These are phyloP conservation scores for Aquilaria agallochum DNA, from an alignment of 441 rosid genomes.

Conservation along the genomic window DNA sequence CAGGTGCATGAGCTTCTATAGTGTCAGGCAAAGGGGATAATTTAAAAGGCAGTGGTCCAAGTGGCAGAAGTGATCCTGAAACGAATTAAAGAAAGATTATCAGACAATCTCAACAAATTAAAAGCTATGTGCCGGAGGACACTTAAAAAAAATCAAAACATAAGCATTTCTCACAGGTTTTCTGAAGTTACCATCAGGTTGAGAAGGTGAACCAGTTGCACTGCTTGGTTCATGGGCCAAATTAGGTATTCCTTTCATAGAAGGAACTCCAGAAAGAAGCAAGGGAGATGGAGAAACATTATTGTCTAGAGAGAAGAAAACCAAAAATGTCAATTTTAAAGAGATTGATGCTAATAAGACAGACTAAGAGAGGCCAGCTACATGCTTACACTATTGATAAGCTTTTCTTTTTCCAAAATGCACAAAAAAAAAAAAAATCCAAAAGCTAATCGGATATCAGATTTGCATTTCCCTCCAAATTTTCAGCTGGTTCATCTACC, in stretches of 20 bases:
- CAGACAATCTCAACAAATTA: constrained; percentile 6
- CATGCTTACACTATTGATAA: too few relatives aligned
- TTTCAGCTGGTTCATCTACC: too few relatives aligned
- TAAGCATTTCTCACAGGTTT: constrained; percentile 9
- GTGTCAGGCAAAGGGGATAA: neutral
- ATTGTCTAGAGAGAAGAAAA: constrained; percentile 21
- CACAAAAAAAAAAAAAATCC: too few relatives aligned
- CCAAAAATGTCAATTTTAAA: constrained; percentile 6
- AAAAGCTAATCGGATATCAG: too few relatives aligned
- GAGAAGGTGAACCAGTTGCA: constrained; percentile 28
- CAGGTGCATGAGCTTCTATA: constrained; percentile 3
- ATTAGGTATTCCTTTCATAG: constrained; percentile 26
- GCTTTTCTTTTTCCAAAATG: too few relatives aligned
- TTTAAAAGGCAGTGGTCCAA: constrained; percentile 20
- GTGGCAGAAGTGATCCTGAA: constrained; percentile 39
- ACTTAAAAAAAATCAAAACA: neutral
- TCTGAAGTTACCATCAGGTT: constrained; percentile 35
- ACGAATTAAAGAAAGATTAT: constrained; percentile 16
- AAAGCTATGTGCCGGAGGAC: too few relatives aligned
- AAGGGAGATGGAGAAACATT: constrained; percentile 31
- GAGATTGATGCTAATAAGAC: neutral
- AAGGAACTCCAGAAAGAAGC: constrained; percentile 22
- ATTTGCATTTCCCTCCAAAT: too few relatives aligned
- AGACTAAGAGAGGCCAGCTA: too few relatives aligned
- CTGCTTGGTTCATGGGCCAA: constrained; percentile 21